Evolutionary conservation across 306 rosid genomes (phyloP).

Genomic region (Myrica gale): DNA sequence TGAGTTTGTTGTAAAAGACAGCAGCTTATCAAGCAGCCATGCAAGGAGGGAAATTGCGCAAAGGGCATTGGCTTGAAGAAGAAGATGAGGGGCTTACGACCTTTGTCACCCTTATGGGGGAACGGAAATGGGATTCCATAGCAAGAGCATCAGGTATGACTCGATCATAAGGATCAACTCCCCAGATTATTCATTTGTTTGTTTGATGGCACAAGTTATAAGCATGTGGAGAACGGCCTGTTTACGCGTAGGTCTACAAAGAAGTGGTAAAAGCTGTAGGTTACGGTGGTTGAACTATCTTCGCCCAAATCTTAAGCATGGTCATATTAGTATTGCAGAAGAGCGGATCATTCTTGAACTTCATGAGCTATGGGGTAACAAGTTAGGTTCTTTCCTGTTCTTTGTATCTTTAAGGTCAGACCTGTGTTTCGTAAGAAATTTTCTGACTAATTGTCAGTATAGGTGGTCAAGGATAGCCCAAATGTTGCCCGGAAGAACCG

Average conservation of each 20-base stretch:
- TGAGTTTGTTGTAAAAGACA: constrained; percentile 6
- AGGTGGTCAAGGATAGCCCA: constrained; percentile 78
- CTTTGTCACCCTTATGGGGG: constrained; percentile 54
- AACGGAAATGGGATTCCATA: constrained; percentile 62
- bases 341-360: constrained; percentile 54
- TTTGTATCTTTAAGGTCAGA: background rate
- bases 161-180: background rate
- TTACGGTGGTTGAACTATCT: constrained; percentile 82
- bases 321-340: constrained; percentile 46
- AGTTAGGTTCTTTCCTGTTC: constrained; percentile 42
- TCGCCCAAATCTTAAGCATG: constrained; percentile 66
- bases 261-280: constrained; percentile 90
- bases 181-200: background rate
- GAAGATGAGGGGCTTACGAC: constrained; percentile 64
- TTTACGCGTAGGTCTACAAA: constrained; percentile 47
- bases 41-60: constrained; percentile 45
- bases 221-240: background rate
- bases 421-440: background rate
- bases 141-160: constrained; percentile 64
- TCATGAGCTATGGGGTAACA: constrained; percentile 77
- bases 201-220: background rate
- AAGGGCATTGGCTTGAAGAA: constrained; percentile 66
- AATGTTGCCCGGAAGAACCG: constrained; percentile 66
- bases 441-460: background rate
- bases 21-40: constrained; percentile 33